Evolutionary conservation across 2,329 filamentous ascomycete genomes (phyloP).

Genomic region (Botryotinia calthae): DNA sequence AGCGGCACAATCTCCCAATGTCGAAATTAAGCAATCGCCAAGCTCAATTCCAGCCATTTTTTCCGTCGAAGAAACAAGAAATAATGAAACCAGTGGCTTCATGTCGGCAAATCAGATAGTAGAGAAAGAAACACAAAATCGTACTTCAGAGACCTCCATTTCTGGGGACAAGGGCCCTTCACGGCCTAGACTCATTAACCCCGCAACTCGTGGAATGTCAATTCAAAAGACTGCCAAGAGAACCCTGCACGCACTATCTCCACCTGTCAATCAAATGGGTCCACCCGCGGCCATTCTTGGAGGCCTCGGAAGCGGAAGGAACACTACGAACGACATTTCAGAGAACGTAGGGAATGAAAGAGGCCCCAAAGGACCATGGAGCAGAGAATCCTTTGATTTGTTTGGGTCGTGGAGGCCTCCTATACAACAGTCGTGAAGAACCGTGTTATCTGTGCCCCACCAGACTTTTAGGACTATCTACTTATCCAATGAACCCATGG

Average conservation of each 20-base stretch:
- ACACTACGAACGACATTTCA: background rate
- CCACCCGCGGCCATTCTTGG: slow-evolving; percentile 14
- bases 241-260: slow-evolving; percentile 25
- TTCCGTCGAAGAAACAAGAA: background rate
- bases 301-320: slow-evolving; percentile 9
- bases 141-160: background rate
- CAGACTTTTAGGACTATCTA: background rate
- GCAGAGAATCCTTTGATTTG: slow-evolving; percentile 40
- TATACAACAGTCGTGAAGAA: slow-evolving; percentile 15
- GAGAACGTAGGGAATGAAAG: background rate
- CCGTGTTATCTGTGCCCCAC: background rate
- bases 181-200: slow-evolving; percentile 30
- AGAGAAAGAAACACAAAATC: background rate
- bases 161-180: slow-evolving; percentile 13
- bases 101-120: slow-evolving; percentile 16
- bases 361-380: slow-evolving; percentile 36
- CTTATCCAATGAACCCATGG: background rate
- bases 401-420: slow-evolving; percentile 35
- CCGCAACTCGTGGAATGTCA: slow-evolving; percentile 34
- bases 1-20: slow-evolving; percentile 13
- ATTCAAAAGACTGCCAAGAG: slow-evolving; percentile 29
- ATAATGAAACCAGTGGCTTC: slow-evolving; percentile 5
- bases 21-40: slow-evolving; percentile 20
- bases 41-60: background rate
- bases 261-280: slow-evolving; percentile 23